These are phyloP conservation scores for Chlorella sp. DNA, from an alignment of 139 green algal species.

Conservation along the genomic window DNA sequence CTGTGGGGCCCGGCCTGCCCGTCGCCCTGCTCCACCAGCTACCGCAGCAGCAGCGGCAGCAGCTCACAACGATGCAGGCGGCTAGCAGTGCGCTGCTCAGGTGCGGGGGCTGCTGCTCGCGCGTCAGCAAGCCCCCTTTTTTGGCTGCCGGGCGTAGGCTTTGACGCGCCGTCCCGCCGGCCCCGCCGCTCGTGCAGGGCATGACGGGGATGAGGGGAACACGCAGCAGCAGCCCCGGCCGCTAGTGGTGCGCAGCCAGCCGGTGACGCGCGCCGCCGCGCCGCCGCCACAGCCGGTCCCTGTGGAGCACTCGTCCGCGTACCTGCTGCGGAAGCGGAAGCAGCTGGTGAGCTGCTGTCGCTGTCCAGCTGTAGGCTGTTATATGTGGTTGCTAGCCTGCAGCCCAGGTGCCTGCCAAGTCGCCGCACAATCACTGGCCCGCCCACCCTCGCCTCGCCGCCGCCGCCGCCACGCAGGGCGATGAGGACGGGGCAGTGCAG, in stretches of 20 bases:
- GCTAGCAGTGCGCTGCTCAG: constrained; percentile 11
- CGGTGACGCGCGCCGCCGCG: constrained; percentile 11
- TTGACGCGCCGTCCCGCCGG: not conserved
- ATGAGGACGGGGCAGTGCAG: not conserved
- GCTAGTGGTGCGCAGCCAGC: constrained; percentile 28
- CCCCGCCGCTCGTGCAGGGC: not conserved
- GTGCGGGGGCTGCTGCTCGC: not conserved
- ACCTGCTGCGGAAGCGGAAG: constrained; percentile 20
- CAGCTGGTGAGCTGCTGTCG: constrained; percentile 1
- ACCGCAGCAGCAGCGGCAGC: not conserved
- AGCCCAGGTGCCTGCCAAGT: not conserved
- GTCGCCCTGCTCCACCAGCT: constrained; percentile 12
- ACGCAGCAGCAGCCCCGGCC: not conserved
- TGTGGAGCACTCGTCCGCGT: constrained; percentile 39
- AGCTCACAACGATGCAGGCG: no score
- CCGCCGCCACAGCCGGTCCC: constrained; percentile 31
- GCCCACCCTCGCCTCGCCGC: not conserved
- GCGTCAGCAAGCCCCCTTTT: not conserved
- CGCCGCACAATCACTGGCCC: not conserved
- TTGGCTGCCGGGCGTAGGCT: not conserved
- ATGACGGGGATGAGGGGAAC: not conserved
- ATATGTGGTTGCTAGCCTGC: not conserved
- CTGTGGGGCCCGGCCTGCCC: no score
- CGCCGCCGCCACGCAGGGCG: not conserved
- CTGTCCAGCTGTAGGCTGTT: not conserved